Evolutionary conservation across 2,329 filamentous ascomycete species (phyloP).

Genomic region (Xylaria sp.): DNA sequence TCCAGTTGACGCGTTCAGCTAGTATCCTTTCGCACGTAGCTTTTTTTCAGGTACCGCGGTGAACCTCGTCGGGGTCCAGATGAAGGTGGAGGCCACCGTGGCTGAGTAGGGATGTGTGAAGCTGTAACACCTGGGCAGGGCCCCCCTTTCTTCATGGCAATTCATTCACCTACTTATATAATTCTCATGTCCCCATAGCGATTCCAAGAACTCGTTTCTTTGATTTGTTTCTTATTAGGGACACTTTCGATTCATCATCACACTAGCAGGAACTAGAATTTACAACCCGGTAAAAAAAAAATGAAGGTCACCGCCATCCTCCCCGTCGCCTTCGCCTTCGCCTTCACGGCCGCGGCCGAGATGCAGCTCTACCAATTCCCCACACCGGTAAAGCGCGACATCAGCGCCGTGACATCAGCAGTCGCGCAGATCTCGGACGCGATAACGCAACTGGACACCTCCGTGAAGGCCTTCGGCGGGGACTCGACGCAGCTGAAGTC

Average conservation of each 20-base stretch:
- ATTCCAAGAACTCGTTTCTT: not conserved
- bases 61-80: not conserved
- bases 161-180: conserved; percentile 17
- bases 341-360: conserved; percentile 42
- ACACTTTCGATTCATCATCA: not conserved
- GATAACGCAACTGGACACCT: conserved; percentile 45
- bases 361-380: conserved; percentile 33
- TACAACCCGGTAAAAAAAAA: conserved; percentile 14
- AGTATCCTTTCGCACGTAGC: conserved; percentile 13
- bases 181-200: not conserved
- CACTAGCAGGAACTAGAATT: not conserved
- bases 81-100: conserved; percentile 16
- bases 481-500: conserved; percentile 42
- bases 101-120: conserved; percentile 27
- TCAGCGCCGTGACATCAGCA: conserved; percentile 42
- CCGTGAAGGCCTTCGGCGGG: conserved; percentile 45
- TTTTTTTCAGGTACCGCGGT: conserved; percentile 17
- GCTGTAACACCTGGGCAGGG: conserved; percentile 9
- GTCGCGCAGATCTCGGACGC: conserved; percentile 42
- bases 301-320: conserved; percentile 44
- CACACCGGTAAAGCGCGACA: conserved; percentile 38
- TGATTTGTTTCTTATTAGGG: not conserved
- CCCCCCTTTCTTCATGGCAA: not conserved
- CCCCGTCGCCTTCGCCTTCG: conserved; percentile 41
- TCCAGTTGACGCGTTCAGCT: not conserved